phyloP scores from a whole-genome alignment of 1,139 yeast species.

The Saccharomyces hybrid region DNA sequence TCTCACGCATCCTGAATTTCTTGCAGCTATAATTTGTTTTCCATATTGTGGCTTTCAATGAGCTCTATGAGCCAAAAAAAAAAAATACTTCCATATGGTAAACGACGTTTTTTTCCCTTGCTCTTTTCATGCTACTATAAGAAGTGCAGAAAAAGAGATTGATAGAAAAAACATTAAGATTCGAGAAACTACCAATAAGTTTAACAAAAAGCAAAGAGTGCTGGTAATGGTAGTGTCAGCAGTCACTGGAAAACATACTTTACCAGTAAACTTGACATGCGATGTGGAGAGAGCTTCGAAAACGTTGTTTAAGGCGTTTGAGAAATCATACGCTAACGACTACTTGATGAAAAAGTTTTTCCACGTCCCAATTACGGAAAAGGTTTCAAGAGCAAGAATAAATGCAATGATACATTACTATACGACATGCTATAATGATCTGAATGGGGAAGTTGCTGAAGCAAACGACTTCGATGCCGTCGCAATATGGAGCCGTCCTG shows the following conservation, averaged over 20 bases:
- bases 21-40: background rate
- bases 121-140: background rate
- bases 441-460: conserved; percentile 28
- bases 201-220: background rate
- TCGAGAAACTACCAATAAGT: background rate
- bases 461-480: conserved; percentile 30
- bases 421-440: conserved; percentile 21
- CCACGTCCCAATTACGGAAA: conserved; percentile 18
- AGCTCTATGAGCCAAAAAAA: background rate
- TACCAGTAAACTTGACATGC: conserved; percentile 6
- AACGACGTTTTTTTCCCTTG: background rate
- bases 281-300: conserved; percentile 22
- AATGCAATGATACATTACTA: conserved; percentile 20
- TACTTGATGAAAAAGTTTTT: conserved; percentile 26
- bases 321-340: conserved; percentile 22
- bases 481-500: conserved; percentile 26
- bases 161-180: background rate
- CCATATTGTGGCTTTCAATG: background rate
- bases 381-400: conserved; percentile 19
- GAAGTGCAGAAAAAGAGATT: background rate
- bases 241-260: background rate
- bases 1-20: too few relatives aligned
- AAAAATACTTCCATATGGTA: background rate
- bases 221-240: background rate
- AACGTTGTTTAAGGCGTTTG: conserved; percentile 25